Conservation (phyloP, 1,139 yeast species). For the Geotrichum bryndzae region DNA sequence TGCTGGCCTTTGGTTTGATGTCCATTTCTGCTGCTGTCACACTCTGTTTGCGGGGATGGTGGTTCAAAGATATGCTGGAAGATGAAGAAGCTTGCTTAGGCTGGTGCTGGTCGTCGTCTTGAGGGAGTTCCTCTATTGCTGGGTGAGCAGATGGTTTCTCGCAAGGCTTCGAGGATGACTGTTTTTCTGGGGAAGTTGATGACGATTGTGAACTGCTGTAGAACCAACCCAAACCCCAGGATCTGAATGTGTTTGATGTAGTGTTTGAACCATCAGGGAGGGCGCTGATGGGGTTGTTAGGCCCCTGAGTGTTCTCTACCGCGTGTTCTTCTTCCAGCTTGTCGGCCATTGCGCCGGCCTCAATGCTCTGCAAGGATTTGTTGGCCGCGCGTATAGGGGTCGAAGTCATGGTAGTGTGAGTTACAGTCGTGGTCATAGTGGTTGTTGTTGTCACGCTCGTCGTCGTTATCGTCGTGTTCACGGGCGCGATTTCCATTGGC, state of each 20-base stretch:
- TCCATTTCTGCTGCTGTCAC: neutral
- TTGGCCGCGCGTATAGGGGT: neutral
- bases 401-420: neutral
- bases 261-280: neutral
- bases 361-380: neutral
- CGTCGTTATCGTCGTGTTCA: neutral
- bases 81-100: conserved; percentile 2
- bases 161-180: neutral
- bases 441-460: conserved; percentile 4
- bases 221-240: conserved; percentile 9
- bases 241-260: neutral
- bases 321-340: neutral
- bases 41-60: neutral
- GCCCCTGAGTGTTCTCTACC: neutral
- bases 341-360: neutral
- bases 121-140: neutral
- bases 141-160: neutral
- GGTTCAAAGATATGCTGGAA: conserved; percentile 1
- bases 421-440: conserved; percentile 4
- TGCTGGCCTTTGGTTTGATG: neutral
- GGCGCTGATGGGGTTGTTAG: neutral
- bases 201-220: neutral
- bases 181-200: neutral
- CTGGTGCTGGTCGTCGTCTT: neutral
- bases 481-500: conserved; percentile 2